These are phyloP conservation scores for Diplodia scrobiculata DNA, from an alignment of 2,329 filamentous ascomycete genomes.

Conservation along the genomic window DNA sequence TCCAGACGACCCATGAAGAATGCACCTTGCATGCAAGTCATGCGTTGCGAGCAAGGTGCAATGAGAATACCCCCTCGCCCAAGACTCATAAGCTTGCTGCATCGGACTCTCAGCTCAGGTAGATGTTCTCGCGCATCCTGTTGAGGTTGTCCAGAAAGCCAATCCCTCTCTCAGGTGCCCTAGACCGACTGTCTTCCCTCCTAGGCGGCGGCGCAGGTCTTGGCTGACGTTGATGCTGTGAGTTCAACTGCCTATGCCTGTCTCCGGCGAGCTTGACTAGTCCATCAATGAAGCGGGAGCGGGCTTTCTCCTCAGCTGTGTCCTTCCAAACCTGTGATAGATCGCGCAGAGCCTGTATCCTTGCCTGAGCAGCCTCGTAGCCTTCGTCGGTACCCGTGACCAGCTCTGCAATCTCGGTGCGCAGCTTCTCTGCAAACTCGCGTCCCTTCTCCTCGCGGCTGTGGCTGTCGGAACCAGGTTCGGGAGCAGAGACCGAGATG, in stretches of 20 bases:
- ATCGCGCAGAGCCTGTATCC: constrained; percentile 76
- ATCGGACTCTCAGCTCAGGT: constrained; percentile 36
- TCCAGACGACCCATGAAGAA: too few relatives aligned
- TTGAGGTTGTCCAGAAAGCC: constrained; percentile 46
- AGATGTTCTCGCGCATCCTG: constrained; percentile 41
- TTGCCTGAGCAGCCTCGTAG: constrained; percentile 66
- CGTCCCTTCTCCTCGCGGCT: constrained; percentile 85
- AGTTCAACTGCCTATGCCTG: constrained; percentile 49
- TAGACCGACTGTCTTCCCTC: constrained; percentile 31
- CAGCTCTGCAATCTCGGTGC: constrained; percentile 70
- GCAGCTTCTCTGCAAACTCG: constrained; percentile 70
- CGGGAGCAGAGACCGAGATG: constrained; percentile 84
- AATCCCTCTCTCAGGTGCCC: constrained; percentile 33
- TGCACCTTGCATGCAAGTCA: neutral
- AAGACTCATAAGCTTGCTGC: neutral
- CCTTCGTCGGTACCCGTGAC: constrained; percentile 60
- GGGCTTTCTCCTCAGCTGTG: constrained; percentile 90
- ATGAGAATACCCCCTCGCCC: too few relatives aligned
- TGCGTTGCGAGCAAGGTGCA: neutral
- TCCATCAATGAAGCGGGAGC: constrained; percentile 77
- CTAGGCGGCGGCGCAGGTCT: constrained; percentile 30
- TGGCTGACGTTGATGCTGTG: constrained; percentile 35
- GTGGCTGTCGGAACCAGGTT: constrained; percentile 65
- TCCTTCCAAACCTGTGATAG: constrained; percentile 86
- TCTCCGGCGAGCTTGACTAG: constrained; percentile 84